Percentiles rank a stretch among this genome's conserved stretches.
These are phyloP conservation scores for Colletotrichum sp. DNA, from an alignment of 2,329 filamentous ascomycete species.

Conservation along the genomic window DNA sequence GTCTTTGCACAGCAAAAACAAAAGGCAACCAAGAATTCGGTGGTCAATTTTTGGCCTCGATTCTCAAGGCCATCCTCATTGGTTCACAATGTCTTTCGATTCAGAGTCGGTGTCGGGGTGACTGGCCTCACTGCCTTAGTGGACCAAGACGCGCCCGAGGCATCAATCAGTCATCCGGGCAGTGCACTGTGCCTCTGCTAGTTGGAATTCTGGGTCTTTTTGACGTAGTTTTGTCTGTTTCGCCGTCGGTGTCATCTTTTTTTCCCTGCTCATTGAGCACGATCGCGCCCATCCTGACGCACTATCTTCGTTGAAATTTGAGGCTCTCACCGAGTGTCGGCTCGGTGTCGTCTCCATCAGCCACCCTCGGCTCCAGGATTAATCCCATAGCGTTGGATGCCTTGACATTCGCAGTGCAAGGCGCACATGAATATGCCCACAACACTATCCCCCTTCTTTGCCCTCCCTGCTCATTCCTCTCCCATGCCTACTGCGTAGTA, in stretches of 20 bases:
- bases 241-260: rapidly evolving
- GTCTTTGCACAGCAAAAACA: not conserved
- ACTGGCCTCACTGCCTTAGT: not conserved
- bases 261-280: not conserved
- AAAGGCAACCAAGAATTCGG: not conserved
- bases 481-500: too few relatives aligned
- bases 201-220: not conserved
- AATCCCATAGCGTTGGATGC: not conserved
- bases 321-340: not conserved
- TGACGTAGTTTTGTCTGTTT: not conserved
- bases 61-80: not conserved
- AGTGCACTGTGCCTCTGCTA: not conserved
- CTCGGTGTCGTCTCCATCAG: not conserved
- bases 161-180: not conserved
- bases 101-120: not conserved
- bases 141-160: not conserved
- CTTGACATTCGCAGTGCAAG: not conserved
- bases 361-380: not conserved
- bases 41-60: not conserved
- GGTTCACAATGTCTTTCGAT: not conserved
- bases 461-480: too few relatives aligned
- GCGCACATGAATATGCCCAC: too few relatives aligned
- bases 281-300: not conserved
- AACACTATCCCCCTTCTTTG: too few relatives aligned
- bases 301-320: rapidly evolving